Conservation (phyloP, 2,329 filamentous ascomycete species). For the Aspergillus unguis region DNA sequence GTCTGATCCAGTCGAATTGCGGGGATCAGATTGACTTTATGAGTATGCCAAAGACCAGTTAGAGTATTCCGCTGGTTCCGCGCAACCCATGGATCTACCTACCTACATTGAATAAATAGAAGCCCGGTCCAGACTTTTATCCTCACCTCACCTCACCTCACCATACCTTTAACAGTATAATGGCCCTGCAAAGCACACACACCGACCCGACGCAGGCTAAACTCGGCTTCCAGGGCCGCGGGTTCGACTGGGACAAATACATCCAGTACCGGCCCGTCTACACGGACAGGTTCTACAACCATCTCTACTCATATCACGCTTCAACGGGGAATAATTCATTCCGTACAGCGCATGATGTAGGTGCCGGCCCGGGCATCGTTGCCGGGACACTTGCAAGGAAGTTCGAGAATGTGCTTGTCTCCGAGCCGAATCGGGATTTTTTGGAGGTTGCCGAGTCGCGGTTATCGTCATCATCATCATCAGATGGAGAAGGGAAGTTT, state of each 20-base stretch:
- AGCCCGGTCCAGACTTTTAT: too few species aligned
- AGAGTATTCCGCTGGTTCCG: too few species aligned
- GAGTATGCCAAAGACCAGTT: too few species aligned
- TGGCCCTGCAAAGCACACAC: too few species aligned
- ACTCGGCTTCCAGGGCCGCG: too few species aligned
- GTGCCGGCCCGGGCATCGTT: not conserved
- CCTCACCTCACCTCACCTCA: too few species aligned
- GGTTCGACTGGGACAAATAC: not conserved
- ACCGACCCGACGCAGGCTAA: too few species aligned
- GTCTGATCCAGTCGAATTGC: too few species aligned
- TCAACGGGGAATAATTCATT: not conserved
- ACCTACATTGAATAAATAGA: too few species aligned
- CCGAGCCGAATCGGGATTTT: not conserved
- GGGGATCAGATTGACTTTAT: too few species aligned
- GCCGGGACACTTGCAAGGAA: not conserved
- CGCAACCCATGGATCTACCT: too few species aligned
- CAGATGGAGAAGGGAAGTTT: not conserved
- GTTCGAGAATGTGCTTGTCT: not conserved
- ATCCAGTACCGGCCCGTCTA: not conserved
- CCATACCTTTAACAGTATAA: too few species aligned
- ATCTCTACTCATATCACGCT: not conserved
- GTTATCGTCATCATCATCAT: not conserved
- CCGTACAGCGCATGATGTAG: not conserved
- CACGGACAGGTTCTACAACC: not conserved
- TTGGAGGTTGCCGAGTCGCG: not conserved